Conservation (phyloP, 345 rosid species). For the Cardamine occulta region DNA sequence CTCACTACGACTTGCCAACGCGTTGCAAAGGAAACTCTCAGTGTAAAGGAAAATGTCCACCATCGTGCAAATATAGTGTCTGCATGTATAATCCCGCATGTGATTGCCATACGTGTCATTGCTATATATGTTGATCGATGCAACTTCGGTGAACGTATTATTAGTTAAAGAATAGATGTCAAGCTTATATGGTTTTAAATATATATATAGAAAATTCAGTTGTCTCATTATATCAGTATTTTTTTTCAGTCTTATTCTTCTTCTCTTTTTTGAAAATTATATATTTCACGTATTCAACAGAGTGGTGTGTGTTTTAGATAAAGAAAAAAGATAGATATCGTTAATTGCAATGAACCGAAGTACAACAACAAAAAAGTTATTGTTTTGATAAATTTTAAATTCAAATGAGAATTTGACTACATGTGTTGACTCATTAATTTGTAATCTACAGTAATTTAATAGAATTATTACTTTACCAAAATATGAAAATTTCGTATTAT, state of each 20-base stretch:
- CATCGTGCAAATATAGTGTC: constrained; percentile 25
- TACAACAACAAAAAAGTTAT: no score
- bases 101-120: not conserved
- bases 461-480: not conserved
- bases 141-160: not conserved
- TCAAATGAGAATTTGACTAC: not conserved
- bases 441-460: not conserved
- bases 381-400: not conserved
- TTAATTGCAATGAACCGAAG: not conserved
- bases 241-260: no score
- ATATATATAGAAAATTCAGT: not conserved
- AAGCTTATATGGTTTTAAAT: not conserved
- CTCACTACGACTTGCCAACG: not conserved
- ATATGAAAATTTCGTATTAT: not conserved
- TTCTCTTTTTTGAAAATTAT: no score
- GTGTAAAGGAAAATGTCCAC: constrained; percentile 1
- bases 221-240: not conserved
- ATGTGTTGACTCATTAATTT: not conserved
- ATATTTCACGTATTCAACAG: not conserved
- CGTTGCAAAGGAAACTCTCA: not conserved
- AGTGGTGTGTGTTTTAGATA: not conserved
- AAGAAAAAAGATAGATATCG: no score
- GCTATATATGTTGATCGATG: constrained; percentile 16
- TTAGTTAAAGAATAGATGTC: not conserved
- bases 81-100: not conserved